These are phyloP conservation scores for Flueggea neowawraea DNA, from an alignment of 441 rosid genomes.

Conservation along the genomic window DNA sequence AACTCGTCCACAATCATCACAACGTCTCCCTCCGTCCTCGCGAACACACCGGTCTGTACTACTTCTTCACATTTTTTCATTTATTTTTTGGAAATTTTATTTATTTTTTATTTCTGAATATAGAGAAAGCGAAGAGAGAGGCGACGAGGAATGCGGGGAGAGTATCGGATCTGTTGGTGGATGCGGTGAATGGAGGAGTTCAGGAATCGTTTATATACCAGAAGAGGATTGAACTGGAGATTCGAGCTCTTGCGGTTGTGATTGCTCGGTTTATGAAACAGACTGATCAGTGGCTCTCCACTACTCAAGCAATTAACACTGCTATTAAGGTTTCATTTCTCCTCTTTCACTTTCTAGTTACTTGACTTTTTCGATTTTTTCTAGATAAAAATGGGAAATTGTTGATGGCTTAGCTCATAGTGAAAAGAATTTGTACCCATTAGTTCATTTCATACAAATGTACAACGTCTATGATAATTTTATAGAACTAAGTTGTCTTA, in stretches of 20 bases:
- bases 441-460: no score
- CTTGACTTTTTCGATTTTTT: no score
- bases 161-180: slow-evolving; percentile 68
- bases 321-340: slow-evolving; percentile 45
- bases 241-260: slow-evolving; percentile 50
- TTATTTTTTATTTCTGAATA: not conserved
- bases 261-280: slow-evolving; percentile 56
- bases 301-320: slow-evolving; percentile 57
- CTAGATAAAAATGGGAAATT: no score
- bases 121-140: slow-evolving; percentile 69
- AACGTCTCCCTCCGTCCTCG: slow-evolving; percentile 48
- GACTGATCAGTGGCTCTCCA: slow-evolving; percentile 71
- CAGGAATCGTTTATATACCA: slow-evolving; percentile 61
- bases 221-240: slow-evolving; percentile 70
- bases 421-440: no score
- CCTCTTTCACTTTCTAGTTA: not conserved
- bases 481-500: no score
- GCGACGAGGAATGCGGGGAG: slow-evolving; percentile 48
- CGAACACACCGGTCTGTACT: slow-evolving; percentile 47
- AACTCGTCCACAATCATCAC: slow-evolving; percentile 58
- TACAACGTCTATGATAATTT: no score
- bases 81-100: not conserved
- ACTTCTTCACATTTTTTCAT: not conserved
- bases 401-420: no score
- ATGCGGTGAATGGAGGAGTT: slow-evolving; percentile 75